A percentile compares a stretch with the other conserved stretches of the same genome.
Evolutionary conservation across 352 stramenopile genomes (phyloP).

Genomic region (Phytophthora quininea): DNA sequence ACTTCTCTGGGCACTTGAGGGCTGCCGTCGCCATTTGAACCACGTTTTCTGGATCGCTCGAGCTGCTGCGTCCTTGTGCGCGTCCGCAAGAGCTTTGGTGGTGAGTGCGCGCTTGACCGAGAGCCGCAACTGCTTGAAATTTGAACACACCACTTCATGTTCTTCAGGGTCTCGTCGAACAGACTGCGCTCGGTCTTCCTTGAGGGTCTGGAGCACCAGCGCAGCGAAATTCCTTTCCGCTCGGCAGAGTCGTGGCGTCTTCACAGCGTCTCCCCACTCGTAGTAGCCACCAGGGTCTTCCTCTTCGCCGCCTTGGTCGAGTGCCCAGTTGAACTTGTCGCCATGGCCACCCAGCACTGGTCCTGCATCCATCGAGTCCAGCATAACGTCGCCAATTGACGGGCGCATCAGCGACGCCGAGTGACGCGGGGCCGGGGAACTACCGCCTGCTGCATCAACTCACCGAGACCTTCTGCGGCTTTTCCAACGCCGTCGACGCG

Average conservation of each 20-base stretch:
- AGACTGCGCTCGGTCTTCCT: neutral
- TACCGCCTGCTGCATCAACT: neutral
- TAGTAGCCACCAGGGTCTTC: neutral
- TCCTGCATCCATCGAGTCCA: neutral
- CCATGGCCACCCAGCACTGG: neutral
- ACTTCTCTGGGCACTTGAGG: too few relatives aligned
- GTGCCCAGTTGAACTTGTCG: too few relatives aligned
- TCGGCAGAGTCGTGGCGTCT: constrained; percentile 1
- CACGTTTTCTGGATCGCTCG: constrained; percentile 23
- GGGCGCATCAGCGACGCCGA: neutral
- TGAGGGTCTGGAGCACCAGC: neutral
- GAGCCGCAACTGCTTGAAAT: constrained; percentile 3
- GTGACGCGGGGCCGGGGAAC: neutral
- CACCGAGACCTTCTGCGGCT: neutral
- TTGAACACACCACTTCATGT: neutral
- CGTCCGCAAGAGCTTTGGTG: neutral
- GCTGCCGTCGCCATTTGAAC: constrained; percentile 6
- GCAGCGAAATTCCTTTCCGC: neutral
- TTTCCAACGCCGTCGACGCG: neutral
- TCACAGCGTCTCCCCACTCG: neutral
- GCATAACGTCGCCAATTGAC: neutral
- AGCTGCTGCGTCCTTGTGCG: constrained; percentile 2
- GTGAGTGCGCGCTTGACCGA: constrained; percentile 7
- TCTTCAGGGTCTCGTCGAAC: neutral
- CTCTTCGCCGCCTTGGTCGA: neutral